Evolutionary conservation across 129 eudicot species (phyloP).

Genomic region (Flaveria bidentis): DNA sequence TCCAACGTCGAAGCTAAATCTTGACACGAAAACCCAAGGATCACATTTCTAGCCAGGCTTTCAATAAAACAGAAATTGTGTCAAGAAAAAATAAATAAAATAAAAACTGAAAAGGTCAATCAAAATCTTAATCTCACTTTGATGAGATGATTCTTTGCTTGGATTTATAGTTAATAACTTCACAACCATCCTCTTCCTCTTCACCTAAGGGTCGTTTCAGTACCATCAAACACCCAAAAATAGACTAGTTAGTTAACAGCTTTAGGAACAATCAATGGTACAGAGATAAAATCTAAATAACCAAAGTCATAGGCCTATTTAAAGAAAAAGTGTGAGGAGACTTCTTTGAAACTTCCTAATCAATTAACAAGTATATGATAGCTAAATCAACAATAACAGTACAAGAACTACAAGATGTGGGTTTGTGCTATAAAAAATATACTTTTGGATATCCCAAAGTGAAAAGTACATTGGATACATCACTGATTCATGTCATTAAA

Average conservation of each 20-base stretch:
- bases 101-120: neutral
- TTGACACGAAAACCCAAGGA: conserved; percentile 38
- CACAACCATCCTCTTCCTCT: conserved; percentile 47
- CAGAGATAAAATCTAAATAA: conserved; percentile 8
- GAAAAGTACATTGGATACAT: conserved; percentile 30
- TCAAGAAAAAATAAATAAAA: neutral
- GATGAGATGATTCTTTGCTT: conserved; percentile 42
- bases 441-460: conserved; percentile 18
- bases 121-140: conserved; percentile 33
- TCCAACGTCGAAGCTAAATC: conserved; percentile 59
- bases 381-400: conserved; percentile 10
- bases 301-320: conserved; percentile 20
- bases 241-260: conserved; percentile 21
- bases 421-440: conserved; percentile 18
- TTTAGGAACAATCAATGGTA: conserved; percentile 12
- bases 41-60: conserved; percentile 44
- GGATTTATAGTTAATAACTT: conserved; percentile 31
- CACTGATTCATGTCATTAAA: neutral
- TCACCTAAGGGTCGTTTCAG: conserved; percentile 53
- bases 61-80: conserved; percentile 10
- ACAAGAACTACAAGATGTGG: conserved; percentile 24
- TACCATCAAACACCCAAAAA: conserved; percentile 54
- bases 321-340: conserved; percentile 21
- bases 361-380: conserved; percentile 17
- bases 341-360: conserved; percentile 39